Conservation (phyloP, 2,329 filamentous ascomycete genomes). For the Clathrospora elynae region DNA sequence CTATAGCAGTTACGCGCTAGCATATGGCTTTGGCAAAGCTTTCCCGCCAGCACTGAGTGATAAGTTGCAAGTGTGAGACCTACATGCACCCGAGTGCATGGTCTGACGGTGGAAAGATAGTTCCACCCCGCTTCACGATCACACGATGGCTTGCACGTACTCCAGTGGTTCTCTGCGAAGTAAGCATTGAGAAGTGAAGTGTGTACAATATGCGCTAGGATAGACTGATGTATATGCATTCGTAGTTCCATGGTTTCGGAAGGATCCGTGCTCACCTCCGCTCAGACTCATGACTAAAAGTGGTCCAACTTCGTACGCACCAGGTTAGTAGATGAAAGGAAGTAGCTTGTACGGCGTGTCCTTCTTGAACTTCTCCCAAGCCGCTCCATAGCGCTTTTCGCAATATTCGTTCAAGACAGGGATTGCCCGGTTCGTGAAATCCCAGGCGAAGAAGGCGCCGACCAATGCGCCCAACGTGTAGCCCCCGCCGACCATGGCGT, state of each 20-base stretch:
- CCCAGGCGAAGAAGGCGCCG: constrained; percentile 51
- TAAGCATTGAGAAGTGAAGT: no score
- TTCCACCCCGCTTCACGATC: no score
- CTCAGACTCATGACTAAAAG: no score
- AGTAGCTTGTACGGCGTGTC: constrained; percentile 47
- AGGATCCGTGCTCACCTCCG: no score
- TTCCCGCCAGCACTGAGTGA: constrained; percentile 5
- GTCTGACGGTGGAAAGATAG: no score
- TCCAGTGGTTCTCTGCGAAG: no score
- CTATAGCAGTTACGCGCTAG: constrained; percentile 15
- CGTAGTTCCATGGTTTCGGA: no score
- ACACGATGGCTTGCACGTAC: no score
- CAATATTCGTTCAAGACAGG: constrained; percentile 59
- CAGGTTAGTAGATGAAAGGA: constrained; percentile 38
- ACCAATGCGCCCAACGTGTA: constrained; percentile 52
- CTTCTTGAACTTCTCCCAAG: constrained; percentile 50
- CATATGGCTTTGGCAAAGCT: constrained; percentile 10
- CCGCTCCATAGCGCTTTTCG: constrained; percentile 47
- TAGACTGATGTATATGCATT: no score
- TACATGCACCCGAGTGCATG: no score
- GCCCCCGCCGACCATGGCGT: constrained; percentile 56
- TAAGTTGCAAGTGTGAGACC: constrained; percentile 3
- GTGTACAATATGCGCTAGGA: no score
- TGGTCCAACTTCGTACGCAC: constrained; percentile 1
- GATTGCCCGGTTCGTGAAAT: constrained; percentile 54